Base-by-base conservation (phyloP, 768 basidiomycete species). In the Amanita muscaria region DNA sequence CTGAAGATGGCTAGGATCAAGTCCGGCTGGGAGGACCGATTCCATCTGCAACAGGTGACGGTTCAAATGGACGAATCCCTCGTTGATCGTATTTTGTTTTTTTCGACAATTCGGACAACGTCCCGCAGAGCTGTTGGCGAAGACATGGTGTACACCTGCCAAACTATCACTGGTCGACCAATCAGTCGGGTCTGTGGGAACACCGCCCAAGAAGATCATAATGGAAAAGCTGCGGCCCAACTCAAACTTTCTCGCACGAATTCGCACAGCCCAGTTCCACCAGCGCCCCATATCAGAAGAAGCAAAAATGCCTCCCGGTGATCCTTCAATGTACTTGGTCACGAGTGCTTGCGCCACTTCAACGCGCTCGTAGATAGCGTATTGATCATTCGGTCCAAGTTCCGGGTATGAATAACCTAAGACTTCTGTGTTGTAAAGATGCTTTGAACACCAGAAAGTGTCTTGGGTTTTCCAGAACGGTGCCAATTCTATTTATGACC, bases 331-430 rank as follows among this genome's bases (percentile, higher is more conserved):
- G 24, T 44, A 44, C 23, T n/a, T 12, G n/a, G 23, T 4, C 2
- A 15, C 23, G n/a, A 24, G n/a, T n/a, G 6, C 15, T n/a, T 31
- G 18, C 7, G 42, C 23, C 19, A 15, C 21, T 3, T 24, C 24
- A n/a, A n/a, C n/a, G n/a, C n/a, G n/a, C n/a, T n/a, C n/a, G n/a
- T n/a, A n/a, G n/a, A n/a, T n/a, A n/a, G n/a, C n/a, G n/a, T n/a
- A n/a, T n/a, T n/a, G n/a, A n/a, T n/a, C n/a, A n/a, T n/a, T n/a
- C n/a, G n/a, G n/a, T n/a, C 2, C 42, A 57, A 75, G 73, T 27
- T 77, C 75, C 7, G 74, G 73, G 53, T 76, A 76, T 1, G 67
- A 64, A 51, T 76, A 77, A 16, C 66, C 61, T 9, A 76, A 53
- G 5, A 49, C 50, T 4, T 63, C 47, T 8, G 61, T 63, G 29